phyloP scores from a whole-genome alignment of 495 filamentous ascomycete species.

The Aspergillus coremiiformis region DNA sequence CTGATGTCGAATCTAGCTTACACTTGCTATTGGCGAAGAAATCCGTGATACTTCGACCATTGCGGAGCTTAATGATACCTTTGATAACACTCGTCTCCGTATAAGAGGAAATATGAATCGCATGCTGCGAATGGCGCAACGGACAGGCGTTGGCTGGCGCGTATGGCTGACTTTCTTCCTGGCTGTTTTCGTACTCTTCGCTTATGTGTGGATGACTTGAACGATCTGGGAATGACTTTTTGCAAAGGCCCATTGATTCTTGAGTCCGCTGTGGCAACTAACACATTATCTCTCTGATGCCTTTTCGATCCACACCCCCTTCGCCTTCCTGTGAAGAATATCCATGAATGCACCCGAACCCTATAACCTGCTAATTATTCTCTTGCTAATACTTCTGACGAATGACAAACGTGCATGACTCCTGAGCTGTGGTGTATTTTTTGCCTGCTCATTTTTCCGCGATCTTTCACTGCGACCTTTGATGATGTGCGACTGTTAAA shows the following conservation, averaged over 20 bases:
- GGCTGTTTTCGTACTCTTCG: conserved; percentile 71
- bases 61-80: conserved; percentile 74
- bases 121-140: conserved; percentile 93
- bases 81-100: conserved; percentile 73
- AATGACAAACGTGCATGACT: not conserved
- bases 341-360: not conserved
- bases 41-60: conserved; percentile 80
- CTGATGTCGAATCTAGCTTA: conserved; percentile 52
- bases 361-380: not conserved
- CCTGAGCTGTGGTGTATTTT: not conserved
- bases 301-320: not conserved
- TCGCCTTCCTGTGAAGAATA: not conserved
- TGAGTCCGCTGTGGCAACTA: not conserved
- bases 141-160: conserved; percentile 88
- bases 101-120: conserved; percentile 90
- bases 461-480: not conserved
- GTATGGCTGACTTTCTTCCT: conserved; percentile 86
- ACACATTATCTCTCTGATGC: not conserved
- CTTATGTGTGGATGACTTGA: conserved; percentile 79
- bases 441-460: not conserved
- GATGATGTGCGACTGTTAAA: not conserved
- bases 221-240: not conserved
- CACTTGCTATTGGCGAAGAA: conserved; percentile 86
- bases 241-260: not conserved
- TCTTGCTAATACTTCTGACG: not conserved